Percentiles rank a stretch among this genome's conserved stretches.
These are phyloP conservation scores for Fagus sylvatica DNA, from an alignment of 306 rosid genomes.

Conservation along the genomic window DNA sequence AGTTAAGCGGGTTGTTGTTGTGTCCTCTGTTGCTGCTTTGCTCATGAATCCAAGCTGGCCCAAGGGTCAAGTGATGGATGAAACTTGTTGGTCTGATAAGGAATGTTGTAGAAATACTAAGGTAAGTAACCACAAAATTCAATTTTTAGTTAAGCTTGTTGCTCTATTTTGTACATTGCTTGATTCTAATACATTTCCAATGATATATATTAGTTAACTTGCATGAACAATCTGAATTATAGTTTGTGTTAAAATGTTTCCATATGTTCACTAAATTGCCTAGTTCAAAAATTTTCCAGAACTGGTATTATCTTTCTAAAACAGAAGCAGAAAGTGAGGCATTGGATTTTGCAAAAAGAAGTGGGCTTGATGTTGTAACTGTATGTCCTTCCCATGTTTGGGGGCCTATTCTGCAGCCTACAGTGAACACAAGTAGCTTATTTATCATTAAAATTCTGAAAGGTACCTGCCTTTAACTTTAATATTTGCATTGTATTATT, in stretches of 20 bases:
- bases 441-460: slow-evolving; percentile 45
- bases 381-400: slow-evolving; percentile 51
- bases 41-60: slow-evolving; percentile 38
- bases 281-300: slow-evolving; percentile 40
- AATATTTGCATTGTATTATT: slow-evolving; percentile 4
- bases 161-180: not conserved
- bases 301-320: slow-evolving; percentile 78
- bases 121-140: slow-evolving; percentile 11
- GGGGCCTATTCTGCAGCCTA: slow-evolving; percentile 68
- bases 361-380: slow-evolving; percentile 51
- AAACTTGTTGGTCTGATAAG: slow-evolving; percentile 49
- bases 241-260: too few species aligned
- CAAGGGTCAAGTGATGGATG: slow-evolving; percentile 36
- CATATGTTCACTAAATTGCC: not conserved
- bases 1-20: slow-evolving; percentile 42
- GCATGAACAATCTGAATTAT: too few species aligned
- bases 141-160: not conserved
- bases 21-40: slow-evolving; percentile 41
- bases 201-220: too few species aligned
- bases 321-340: slow-evolving; percentile 77
- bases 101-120: slow-evolving; percentile 38
- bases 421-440: slow-evolving; percentile 59
- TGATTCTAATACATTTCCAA: not conserved
- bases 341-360: slow-evolving; percentile 47
- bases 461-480: slow-evolving; percentile 39